Evolutionary conservation across 306 rosid genomes (phyloP).

Genomic region (Trichosanthes truncata): DNA sequence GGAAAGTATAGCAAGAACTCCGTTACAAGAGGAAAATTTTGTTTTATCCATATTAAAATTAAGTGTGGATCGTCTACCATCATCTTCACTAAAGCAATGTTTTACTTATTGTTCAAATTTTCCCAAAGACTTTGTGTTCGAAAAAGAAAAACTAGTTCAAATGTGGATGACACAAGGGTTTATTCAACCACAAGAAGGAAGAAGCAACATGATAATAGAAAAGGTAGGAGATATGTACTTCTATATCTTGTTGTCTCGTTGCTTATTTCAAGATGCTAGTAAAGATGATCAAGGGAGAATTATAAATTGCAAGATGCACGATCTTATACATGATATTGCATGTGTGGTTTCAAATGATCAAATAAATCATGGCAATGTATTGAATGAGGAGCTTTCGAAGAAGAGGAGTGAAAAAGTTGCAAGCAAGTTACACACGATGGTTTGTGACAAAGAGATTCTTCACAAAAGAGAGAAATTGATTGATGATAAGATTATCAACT

Average conservation of each 20-base stretch:
- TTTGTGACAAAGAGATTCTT: neutral
- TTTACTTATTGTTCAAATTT: conserved; percentile 14
- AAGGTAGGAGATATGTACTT: neutral
- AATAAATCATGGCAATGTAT: neutral
- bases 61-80: conserved; percentile 7
- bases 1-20: neutral
- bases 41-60: neutral
- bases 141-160: neutral
- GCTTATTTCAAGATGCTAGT: neutral
- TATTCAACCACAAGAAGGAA: neutral
- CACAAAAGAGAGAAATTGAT: neutral
- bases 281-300: neutral
- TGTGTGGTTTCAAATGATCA: neutral
- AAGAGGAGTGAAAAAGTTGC: too few species aligned
- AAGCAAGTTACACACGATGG: neutral
- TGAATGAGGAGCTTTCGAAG: neutral
- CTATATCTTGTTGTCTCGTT: neutral
- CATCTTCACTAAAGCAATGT: conserved; percentile 9
- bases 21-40: too few species aligned
- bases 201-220: neutral
- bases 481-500: neutral
- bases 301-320: neutral
- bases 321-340: conserved; percentile 17
- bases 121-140: neutral
- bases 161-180: conserved; percentile 16